phyloP scores from a whole-genome alignment of 2,329 filamentous ascomycete species.

The Cadophora malorum region DNA sequence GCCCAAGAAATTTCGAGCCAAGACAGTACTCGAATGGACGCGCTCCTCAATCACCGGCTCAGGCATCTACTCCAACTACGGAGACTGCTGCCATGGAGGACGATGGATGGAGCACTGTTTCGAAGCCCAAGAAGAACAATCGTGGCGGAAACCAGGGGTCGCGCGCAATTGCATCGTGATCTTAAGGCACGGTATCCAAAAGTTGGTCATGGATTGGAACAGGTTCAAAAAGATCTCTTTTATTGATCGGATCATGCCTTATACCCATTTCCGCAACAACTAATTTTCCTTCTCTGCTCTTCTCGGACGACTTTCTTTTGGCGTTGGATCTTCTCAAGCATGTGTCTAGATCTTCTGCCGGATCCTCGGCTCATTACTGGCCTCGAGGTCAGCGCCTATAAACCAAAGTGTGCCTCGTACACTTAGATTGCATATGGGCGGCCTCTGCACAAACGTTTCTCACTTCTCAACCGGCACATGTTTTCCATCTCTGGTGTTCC shows the following conservation, averaged over 20 bases:
- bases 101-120: slow-evolving; percentile 70
- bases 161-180: slow-evolving; percentile 45
- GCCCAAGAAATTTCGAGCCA: slow-evolving; percentile 41
- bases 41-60: slow-evolving; percentile 52
- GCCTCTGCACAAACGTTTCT: slow-evolving; percentile 37
- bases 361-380: slow-evolving; percentile 31
- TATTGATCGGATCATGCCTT: slow-evolving; percentile 16
- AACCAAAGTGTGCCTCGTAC: slow-evolving; percentile 26
- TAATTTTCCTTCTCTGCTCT: slow-evolving; percentile 34
- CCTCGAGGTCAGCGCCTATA: slow-evolving; percentile 27
- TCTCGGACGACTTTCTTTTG: slow-evolving; percentile 40
- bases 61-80: slow-evolving; percentile 47
- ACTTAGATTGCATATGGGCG: slow-evolving; percentile 40
- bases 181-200: slow-evolving; percentile 4
- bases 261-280: slow-evolving; percentile 19
- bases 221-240: slow-evolving; percentile 16
- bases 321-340: slow-evolving; percentile 43
- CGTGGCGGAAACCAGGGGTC: slow-evolving; percentile 44
- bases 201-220: slow-evolving; percentile 19
- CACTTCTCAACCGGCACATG: slow-evolving; percentile 21
- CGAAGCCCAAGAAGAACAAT: slow-evolving; percentile 47
- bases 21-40: slow-evolving; percentile 48
- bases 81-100: slow-evolving; percentile 55
- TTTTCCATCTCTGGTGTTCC: slow-evolving; percentile 17
- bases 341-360: slow-evolving; percentile 41